Base-by-base conservation (phyloP, 257 asterid genomes). In the Penstemon davidsonii region DNA sequence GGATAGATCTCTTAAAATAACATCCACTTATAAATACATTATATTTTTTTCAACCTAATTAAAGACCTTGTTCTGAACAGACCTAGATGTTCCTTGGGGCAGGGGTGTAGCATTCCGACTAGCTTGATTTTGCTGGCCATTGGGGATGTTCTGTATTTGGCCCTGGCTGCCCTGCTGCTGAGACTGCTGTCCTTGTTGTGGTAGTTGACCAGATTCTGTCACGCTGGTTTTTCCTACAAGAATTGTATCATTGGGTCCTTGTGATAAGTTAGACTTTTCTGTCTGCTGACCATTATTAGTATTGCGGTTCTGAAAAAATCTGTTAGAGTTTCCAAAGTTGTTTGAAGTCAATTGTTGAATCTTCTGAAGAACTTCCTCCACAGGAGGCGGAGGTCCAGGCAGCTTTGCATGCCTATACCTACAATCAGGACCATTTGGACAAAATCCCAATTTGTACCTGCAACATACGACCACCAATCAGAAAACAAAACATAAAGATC, bases 51-150 rank as follows among this genome's bases (percentile, higher is more conserved):
- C 71, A 67, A 84, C 90, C 95, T 86, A 87, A 78, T 80, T 78
- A 83, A 92, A 86, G 92, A 84, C 87, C 89, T 88, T 85, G 86
- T 80, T 83, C 85, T 75, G 91, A 83, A 92, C 98, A 86, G 89
- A 92, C 98, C 98, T 92, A 90, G 96, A 82, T 80, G 91, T 81
- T 86, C 97, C 98, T 86, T 90, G 97, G 73, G 98, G 97, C 81
- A 92, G 86, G 73, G 96, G 84, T 65, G 88, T 75, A 1, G 96
- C 86, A 40, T 60, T 74, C 85, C 81, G 84, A 83, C 71, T 85
- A 62, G 86, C 78, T 81, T 83, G 97, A 77, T 73, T 92, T 77
- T 80, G 95, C 81, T 76, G 95, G 77, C 80, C 81, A 73, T 49
- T 75, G 71, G 85, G 72, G 72, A 76, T 67, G 78, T 76, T 86